Percentiles rank a stretch among this genome's conserved stretches.
These are phyloP conservation scores for Rhodotorula mucilaginosa DNA, from an alignment of 1,284 basidiomycete species.

Conservation along the genomic window DNA sequence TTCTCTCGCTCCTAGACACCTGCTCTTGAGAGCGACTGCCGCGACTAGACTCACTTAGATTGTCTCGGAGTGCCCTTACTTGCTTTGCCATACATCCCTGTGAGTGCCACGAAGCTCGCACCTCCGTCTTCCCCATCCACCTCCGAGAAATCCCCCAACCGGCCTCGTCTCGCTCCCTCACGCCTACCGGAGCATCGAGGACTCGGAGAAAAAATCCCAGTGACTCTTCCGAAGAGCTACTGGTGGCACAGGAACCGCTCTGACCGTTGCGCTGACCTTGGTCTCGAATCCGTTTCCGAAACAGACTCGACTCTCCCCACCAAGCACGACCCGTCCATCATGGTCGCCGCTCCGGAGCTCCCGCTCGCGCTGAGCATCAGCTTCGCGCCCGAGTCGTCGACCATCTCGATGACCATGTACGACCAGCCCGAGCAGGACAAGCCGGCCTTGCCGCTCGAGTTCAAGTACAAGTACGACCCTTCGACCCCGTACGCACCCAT, in stretches of 20 bases:
- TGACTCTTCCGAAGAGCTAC: neutral
- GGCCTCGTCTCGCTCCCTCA: neutral
- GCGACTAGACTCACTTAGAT: too few species aligned
- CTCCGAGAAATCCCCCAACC: neutral
- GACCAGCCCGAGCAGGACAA: conserved; percentile 59
- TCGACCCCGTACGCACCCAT: conserved; percentile 87
- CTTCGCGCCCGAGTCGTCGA: conserved; percentile 58
- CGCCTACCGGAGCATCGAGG: neutral
- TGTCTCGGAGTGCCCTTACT: neutral
- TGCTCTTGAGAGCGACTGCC: too few species aligned
- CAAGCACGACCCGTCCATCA: conserved; percentile 4
- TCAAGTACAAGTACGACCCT: conserved; percentile 84
- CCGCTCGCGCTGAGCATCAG: conserved; percentile 50
- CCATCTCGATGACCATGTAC: conserved; percentile 73
- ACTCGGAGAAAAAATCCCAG: neutral
- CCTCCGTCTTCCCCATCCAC: neutral
- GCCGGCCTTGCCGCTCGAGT: conserved; percentile 71
- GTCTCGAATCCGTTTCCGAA: neutral
- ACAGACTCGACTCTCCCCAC: neutral
- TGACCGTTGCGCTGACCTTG: neutral
- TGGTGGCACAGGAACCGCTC: neutral
- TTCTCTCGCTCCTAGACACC: too few species aligned
- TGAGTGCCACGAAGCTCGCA: neutral
- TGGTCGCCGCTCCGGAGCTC: conserved; percentile 30
- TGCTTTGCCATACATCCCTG: neutral